phyloP scores from a whole-genome alignment of 2,329 filamentous ascomycete genomes.

The Pestalotiopsis sp. region DNA sequence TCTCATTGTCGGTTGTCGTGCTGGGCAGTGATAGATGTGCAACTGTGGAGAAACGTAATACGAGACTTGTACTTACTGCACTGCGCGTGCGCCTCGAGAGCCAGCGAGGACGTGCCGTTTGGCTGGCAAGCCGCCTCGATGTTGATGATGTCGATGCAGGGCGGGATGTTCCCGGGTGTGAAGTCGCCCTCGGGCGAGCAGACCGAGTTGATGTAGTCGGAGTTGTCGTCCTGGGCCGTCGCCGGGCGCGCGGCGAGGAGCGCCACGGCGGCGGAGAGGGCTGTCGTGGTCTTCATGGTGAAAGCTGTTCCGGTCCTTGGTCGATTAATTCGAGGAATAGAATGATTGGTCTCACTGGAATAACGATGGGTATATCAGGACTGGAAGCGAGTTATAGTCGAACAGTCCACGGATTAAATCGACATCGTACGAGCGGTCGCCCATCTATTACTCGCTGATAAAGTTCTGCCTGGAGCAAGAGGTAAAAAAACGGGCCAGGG shows the following conservation, averaged over 20 bases:
- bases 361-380: not conserved
- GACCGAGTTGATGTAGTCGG: slow-evolving; percentile 16
- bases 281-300: slow-evolving; percentile 2
- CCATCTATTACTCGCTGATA: not conserved
- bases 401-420: not conserved
- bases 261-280: slow-evolving; percentile 6
- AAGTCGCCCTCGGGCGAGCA: slow-evolving; percentile 12
- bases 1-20: no score
- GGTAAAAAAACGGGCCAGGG: not conserved
- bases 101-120: slow-evolving; percentile 31
- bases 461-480: not conserved
- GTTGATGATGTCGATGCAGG: slow-evolving; percentile 31
- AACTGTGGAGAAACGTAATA: not conserved
- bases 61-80: slow-evolving; percentile 31
- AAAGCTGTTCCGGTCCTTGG: not conserved
- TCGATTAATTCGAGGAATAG: not conserved
- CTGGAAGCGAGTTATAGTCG: not conserved
- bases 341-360: not conserved
- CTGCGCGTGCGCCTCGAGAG: slow-evolving; percentile 31
- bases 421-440: not conserved
- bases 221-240: not conserved
- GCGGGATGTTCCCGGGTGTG: slow-evolving; percentile 19
- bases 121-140: slow-evolving; percentile 33
- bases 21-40: not conserved
- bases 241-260: slow-evolving; percentile 9